Conservation (phyloP, 2,329 filamentous ascomycete genomes). For the Botrytis tulipae region DNA sequence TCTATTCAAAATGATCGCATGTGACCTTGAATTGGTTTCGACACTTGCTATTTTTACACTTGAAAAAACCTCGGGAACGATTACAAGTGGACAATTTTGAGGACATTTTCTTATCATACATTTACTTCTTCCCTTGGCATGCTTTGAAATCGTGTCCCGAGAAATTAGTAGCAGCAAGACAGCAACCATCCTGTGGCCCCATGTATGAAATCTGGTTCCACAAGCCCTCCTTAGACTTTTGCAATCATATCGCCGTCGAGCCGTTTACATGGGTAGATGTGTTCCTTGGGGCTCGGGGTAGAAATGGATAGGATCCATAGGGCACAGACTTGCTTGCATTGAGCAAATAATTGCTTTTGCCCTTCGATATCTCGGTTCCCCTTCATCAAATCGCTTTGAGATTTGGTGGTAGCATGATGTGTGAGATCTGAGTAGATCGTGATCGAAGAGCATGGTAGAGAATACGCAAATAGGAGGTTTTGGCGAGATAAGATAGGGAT, state of each 20-base stretch:
- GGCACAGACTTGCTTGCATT: conserved; percentile 9
- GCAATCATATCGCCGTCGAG: neutral
- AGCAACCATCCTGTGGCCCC: neutral
- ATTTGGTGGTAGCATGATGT: neutral
- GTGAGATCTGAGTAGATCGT: neutral
- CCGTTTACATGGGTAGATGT: neutral
- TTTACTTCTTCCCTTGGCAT: conserved; percentile 1
- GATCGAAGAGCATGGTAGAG: neutral
- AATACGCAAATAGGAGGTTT: neutral
- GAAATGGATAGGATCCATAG: neutral
- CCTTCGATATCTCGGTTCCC: neutral
- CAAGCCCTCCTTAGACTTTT: neutral
- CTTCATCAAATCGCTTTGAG: neutral
- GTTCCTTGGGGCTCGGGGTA: neutral
- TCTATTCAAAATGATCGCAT: neutral
- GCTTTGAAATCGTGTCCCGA: neutral
- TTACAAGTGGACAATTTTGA: neutral
- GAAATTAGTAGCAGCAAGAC: neutral
- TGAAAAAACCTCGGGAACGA: neutral
- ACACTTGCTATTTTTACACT: neutral
- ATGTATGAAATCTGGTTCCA: neutral
- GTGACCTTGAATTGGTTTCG: neutral
- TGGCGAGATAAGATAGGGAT: conserved; percentile 6
- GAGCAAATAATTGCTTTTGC: conserved; percentile 9
- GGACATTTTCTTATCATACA: neutral